These are phyloP conservation scores for Daldinia childiae DNA, from an alignment of 495 filamentous ascomycete genomes.

Conservation along the genomic window DNA sequence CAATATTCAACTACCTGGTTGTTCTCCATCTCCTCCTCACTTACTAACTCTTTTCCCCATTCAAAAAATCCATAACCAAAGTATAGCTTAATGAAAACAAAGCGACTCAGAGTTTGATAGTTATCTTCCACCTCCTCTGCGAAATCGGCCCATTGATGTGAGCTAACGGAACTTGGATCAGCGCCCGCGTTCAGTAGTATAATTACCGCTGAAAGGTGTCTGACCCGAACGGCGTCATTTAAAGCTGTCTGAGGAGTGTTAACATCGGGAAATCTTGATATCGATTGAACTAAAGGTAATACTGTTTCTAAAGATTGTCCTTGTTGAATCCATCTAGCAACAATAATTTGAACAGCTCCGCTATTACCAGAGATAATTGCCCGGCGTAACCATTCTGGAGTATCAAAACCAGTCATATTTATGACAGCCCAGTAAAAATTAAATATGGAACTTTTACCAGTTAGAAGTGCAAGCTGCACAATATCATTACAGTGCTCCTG, in stretches of 20 bases:
- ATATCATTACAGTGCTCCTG: neutral
- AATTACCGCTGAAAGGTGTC: neutral
- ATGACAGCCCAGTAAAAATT: neutral
- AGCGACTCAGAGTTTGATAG: too few species aligned
- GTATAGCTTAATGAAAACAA: neutral
- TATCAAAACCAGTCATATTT: neutral
- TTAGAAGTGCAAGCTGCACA: neutral
- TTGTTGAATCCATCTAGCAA: neutral
- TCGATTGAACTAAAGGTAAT: neutral
- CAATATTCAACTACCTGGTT: neutral
- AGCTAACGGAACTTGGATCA: neutral
- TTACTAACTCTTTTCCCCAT: neutral
- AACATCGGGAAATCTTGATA: neutral
- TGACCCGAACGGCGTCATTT: neutral
- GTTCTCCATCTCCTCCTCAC: neutral
- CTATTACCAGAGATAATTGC: neutral
- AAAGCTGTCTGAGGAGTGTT: neutral
- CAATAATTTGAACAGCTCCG: neutral
- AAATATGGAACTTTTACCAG: neutral
- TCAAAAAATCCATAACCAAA: neutral
- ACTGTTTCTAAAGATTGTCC: neutral
- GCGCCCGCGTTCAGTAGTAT: conserved; percentile 1
- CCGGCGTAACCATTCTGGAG: neutral
- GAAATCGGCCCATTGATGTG: neutral
- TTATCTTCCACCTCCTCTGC: neutral